phyloP scores from a whole-genome alignment of 441 rosid species.

The Eruca vesicaria region DNA sequence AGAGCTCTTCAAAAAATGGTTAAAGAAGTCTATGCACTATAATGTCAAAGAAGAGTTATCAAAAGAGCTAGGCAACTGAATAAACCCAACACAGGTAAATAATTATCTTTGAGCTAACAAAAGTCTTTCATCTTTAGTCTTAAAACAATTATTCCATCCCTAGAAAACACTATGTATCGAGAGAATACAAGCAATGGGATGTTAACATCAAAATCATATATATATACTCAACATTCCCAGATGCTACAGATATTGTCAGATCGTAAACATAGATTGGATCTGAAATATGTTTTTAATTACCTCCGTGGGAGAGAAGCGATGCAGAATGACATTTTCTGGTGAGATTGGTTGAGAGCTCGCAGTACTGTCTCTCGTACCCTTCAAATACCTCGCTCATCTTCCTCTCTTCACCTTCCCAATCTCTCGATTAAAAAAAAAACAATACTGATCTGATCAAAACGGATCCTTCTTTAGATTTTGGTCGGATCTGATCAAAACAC shows the following conservation, averaged over 20 bases:
- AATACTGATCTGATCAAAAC: neutral
- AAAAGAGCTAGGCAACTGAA: neutral
- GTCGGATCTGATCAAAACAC: slow-evolving; percentile 10
- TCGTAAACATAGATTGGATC: neutral
- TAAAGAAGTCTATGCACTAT: neutral
- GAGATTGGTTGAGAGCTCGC: slow-evolving; percentile 72
- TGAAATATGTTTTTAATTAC: slow-evolving; percentile 26
- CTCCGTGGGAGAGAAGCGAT: slow-evolving; percentile 59
- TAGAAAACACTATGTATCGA: neutral
- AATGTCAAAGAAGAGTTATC: neutral
- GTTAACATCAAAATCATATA: neutral
- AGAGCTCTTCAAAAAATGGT: neutral
- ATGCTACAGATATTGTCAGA: neutral
- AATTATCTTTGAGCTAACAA: neutral
- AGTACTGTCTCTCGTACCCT: slow-evolving; percentile 75
- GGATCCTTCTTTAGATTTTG: neutral
- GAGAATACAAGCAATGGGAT: neutral
- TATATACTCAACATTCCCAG: neutral
- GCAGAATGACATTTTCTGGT: slow-evolving; percentile 62
- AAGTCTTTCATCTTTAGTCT: neutral
- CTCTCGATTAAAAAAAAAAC: neutral
- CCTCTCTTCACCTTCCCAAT: neutral
- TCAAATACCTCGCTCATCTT: slow-evolving; percentile 74
- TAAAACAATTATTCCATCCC: neutral
- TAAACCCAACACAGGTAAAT: neutral